These are phyloP conservation scores for Neolentinus lepideus DNA, from an alignment of 1,284 basidiomycete species.

Conservation along the genomic window DNA sequence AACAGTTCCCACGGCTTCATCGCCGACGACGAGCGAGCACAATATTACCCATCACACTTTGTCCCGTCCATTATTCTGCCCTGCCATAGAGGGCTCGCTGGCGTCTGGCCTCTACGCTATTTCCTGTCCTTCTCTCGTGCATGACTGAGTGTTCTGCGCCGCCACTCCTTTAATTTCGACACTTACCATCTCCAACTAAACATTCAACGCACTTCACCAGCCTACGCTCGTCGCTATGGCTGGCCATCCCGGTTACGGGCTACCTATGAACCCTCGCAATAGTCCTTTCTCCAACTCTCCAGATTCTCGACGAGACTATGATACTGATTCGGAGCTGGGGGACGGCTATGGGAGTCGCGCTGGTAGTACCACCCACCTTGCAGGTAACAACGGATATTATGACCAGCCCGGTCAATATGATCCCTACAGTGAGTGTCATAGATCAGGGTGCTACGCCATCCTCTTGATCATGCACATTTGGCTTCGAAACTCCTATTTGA, in stretches of 20 bases:
- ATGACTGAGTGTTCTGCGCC: not conserved
- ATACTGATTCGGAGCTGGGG: constrained; percentile 40
- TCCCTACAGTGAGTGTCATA: constrained; percentile 20
- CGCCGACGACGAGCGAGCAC: not conserved
- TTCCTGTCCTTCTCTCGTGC: constrained; percentile 1
- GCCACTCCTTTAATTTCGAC: constrained; percentile 1
- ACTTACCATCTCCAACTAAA: not conserved
- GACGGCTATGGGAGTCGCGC: constrained; percentile 48
- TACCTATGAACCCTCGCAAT: constrained; percentile 21
- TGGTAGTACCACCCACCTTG: constrained; percentile 49
- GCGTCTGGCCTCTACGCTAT: not conserved
- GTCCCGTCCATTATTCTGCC: not conserved
- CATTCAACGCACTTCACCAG: not conserved
- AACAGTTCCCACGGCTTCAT: not conserved
- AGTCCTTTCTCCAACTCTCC: constrained; percentile 27
- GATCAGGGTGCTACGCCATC: too few relatives aligned
- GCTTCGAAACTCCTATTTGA: not conserved
- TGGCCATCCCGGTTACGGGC: constrained; percentile 28
- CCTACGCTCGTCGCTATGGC: constrained; percentile 23
- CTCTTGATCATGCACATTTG: too few relatives aligned
- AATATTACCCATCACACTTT: not conserved
- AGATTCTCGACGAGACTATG: constrained; percentile 30
- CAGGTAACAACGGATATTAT: constrained; percentile 39
- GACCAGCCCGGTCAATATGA: constrained; percentile 31
- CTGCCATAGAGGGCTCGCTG: not conserved